Evolutionary conservation across 2,329 filamentous ascomycete species (phyloP).

Genomic region (Balansia obtecta): DNA sequence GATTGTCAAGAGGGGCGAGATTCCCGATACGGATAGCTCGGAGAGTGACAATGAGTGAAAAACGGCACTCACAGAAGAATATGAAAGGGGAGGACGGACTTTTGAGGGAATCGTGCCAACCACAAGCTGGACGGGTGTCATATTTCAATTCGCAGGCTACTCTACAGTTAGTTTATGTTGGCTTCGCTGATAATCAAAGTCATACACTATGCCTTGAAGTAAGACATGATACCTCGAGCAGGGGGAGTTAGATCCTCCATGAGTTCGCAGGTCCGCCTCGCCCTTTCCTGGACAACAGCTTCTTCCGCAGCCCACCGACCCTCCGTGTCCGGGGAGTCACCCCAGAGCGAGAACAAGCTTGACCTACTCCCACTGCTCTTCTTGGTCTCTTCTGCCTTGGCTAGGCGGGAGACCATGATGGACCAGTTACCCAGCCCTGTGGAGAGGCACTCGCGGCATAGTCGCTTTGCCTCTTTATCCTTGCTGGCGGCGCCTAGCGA

Average conservation of each 20-base stretch:
- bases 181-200: neutral
- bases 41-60: neutral
- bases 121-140: neutral
- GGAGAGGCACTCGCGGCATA: slow-evolving; percentile 65
- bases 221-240: slow-evolving; percentile 18
- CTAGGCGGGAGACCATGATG: slow-evolving; percentile 60
- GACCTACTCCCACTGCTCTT: slow-evolving; percentile 22
- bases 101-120: too few species aligned
- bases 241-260: slow-evolving; percentile 35
- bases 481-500: slow-evolving; percentile 19
- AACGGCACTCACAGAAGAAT: too few species aligned
- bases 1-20: slow-evolving; percentile 11
- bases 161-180: neutral
- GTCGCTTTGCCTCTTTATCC: slow-evolving; percentile 27
- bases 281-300: slow-evolving; percentile 39
- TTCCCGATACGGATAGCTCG: slow-evolving; percentile 1
- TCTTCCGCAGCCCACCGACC: slow-evolving; percentile 43
- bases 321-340: slow-evolving; percentile 20
- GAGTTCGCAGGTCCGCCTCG: slow-evolving; percentile 36
- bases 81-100: neutral
- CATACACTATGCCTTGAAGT: slow-evolving; percentile 23
- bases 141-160: neutral
- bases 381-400: slow-evolving; percentile 33
- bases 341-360: slow-evolving; percentile 25
- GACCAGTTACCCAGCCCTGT: slow-evolving; percentile 74